Evolutionary conservation across 2,329 filamentous ascomycete species (phyloP), one percentile per base, ranked within the genome.

Genomic region (Aspergillus luchuensis): DNA sequence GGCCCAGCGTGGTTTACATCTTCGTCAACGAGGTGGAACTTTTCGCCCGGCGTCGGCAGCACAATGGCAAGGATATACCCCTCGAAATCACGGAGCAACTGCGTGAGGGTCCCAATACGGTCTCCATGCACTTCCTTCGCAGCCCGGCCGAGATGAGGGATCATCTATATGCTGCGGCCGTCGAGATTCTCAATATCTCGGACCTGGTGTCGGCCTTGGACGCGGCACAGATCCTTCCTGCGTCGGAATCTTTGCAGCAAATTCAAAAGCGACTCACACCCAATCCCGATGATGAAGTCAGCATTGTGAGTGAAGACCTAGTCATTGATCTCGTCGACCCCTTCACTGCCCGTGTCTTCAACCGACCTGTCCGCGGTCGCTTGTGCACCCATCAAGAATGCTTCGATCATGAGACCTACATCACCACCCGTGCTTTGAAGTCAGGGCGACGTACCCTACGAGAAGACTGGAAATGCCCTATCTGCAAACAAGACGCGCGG

Each of bases 351-450:
- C 78, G 71, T 11, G 82, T 95, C 10, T 92, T 90, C 72, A 79
- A 84, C 5, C 81, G 84, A 0, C 94, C 95, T 1, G 91, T 89
- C 2, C 88, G 93, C 28, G 88, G 91, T 25, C 78, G 70, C 7
- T 68, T 74, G 3, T 99, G 95, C 73, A 79, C 80, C 23, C 94
- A 99, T 72, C 80, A 89, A 38, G 91, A 97, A 71, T 97, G 92
- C 72, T 97, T 98, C 72, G 94, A 98, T 72, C 85, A 97, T 7
- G 84, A 90, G 19, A 93, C 86, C 0, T 98, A 91, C 80, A 83
- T 99, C 8, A 75, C 81, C 13, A 91, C 89, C 5, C 86, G 91
- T 15, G 72, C 67, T 21, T 75, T 72, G 23, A 77, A 73, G 45
- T 80, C 81, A 5, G 76, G 78, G 13, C 83, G 82, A 62, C 72